These are phyloP conservation scores for Ramularia collo-cygni DNA, from an alignment of 2,329 filamentous ascomycete genomes.

Conservation along the genomic window DNA sequence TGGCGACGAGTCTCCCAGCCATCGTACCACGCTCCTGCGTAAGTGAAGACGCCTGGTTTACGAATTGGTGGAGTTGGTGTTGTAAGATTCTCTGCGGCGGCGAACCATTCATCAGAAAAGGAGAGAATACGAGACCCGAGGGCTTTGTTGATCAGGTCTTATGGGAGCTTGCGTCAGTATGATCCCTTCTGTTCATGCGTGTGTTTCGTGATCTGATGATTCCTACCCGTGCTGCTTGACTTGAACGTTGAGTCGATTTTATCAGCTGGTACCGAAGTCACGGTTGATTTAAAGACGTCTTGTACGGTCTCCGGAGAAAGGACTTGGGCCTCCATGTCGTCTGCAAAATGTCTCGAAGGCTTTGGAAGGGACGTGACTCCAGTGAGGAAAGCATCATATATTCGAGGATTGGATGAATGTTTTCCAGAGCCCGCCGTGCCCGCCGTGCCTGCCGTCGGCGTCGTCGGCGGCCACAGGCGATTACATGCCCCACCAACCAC, in stretches of 20 bases:
- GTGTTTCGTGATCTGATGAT: too few species aligned
- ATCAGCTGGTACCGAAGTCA: slow-evolving; percentile 37
- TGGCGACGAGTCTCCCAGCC: slow-evolving; percentile 59
- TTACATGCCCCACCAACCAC: too few species aligned
- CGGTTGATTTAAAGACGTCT: slow-evolving; percentile 18
- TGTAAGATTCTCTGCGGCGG: slow-evolving; percentile 51
- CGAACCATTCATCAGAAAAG: slow-evolving; percentile 57
- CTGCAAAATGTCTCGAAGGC: too few species aligned
- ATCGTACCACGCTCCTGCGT: slow-evolving; percentile 58
- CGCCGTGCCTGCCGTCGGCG: too few species aligned
- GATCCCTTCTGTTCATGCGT: too few species aligned
- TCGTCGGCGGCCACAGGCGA: too few species aligned
- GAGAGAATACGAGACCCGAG: slow-evolving; percentile 48
- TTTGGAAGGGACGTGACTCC: too few species aligned
- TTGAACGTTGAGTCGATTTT: slow-evolving; percentile 50
- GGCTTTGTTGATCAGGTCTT: slow-evolving; percentile 47
- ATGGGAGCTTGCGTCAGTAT: slow-evolving; percentile 15
- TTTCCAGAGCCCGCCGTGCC: too few species aligned
- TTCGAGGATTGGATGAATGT: too few species aligned
- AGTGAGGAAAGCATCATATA: too few species aligned
- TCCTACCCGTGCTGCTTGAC: slow-evolving; percentile 47
- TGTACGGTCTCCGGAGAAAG: slow-evolving; percentile 27
- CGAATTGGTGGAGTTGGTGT: slow-evolving; percentile 51
- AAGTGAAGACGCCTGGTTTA: slow-evolving; percentile 52
- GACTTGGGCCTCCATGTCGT: slow-evolving; percentile 25